Evolutionary conservation across 139 green algal species (phyloP).

Genomic region (Chlorella sp.): DNA sequence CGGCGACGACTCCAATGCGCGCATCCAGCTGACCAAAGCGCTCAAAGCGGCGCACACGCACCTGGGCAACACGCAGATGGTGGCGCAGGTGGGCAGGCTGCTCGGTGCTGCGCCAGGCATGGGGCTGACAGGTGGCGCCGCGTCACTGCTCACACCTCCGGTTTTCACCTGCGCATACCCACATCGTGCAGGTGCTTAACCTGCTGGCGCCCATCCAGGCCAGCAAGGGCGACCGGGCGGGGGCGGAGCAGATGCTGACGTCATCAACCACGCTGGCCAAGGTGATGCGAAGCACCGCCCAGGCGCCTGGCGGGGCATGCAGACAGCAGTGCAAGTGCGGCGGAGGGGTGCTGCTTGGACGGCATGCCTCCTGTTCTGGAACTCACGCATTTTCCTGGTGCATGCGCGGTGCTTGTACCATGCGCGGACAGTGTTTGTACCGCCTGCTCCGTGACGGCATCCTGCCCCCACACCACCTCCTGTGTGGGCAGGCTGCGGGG

Average conservation of each 20-base stretch:
- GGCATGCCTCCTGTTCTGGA: no score
- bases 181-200: conserved; percentile 27
- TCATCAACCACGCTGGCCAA: conserved; percentile 37
- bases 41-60: conserved; percentile 38
- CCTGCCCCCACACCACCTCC: no score
- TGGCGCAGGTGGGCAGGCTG: conserved; percentile 23
- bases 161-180: background rate
- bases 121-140: background rate
- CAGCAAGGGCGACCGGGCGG: conserved; percentile 18
- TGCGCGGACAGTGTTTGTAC: no score
- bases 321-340: no score
- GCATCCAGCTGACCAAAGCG: conserved; percentile 38
- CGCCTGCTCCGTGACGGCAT: no score
- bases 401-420: no score
- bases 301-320: no score
- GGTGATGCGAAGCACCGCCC: background rate
- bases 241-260: conserved; percentile 40
- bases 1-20: conserved; percentile 17
- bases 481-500: background rate
- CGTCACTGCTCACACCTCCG: background rate
- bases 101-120: background rate
- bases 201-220: conserved; percentile 42
- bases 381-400: no score
- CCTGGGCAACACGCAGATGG: conserved; percentile 43
- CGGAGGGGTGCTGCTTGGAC: no score